Evolutionary conservation across 2,329 filamentous ascomycete species (phyloP), one percentile per base, ranked within the genome.

Genomic region (Davidsoniella virescens): DNA sequence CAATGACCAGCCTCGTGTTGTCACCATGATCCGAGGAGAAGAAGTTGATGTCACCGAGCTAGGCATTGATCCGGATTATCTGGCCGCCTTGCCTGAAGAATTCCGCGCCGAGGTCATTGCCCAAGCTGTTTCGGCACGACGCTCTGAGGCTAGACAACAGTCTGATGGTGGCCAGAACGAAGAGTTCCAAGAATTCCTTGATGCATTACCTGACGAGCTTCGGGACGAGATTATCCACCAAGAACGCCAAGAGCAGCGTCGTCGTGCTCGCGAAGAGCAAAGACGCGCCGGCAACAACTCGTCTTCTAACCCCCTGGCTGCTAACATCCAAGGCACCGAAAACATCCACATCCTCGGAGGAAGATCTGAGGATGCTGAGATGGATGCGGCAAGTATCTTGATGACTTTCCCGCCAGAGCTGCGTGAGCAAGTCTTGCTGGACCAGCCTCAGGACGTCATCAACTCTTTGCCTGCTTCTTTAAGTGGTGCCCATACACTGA

Each of bases 61-160:
- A 54, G 88, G 90, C 45, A 96, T 98, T 58, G 92, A 98, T 61
- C 77, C 84, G 14, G 88, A 94, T 51, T 98, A 95, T 64, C 76
- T 98, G 5, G 86, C 92, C 53, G 93, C 90, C n/a, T 69, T 98
- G n/a, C 92, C 92, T 0, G 92, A 98, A 58, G 93, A 98, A 54
- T 80, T 96, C 61, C 77, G 92, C 43, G 90, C 96, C 63, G 92
- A 98, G 62, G 92, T 98, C 45, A 85, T 98, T 56, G 87, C 93
- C 63, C 81, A 88, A 55, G 87, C 94, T 53, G 76, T 94, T 55
- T 87, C 84, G 48, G 80, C 86, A 56, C 78, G 90, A 56, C 80
- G 90, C 55, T 83, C 83, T 6, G 79, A 92, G 63, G 85, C 86
- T 40, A 65, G 82, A 61, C 66, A 78, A 62, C 78, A 76, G 18